A percentile compares a stretch with the other conserved stretches of the same genome.
Evolutionary conservation across 192 early-diverging fungal genomes (phyloP).

Genomic region (Gryganskiella cystojenkinii): DNA sequence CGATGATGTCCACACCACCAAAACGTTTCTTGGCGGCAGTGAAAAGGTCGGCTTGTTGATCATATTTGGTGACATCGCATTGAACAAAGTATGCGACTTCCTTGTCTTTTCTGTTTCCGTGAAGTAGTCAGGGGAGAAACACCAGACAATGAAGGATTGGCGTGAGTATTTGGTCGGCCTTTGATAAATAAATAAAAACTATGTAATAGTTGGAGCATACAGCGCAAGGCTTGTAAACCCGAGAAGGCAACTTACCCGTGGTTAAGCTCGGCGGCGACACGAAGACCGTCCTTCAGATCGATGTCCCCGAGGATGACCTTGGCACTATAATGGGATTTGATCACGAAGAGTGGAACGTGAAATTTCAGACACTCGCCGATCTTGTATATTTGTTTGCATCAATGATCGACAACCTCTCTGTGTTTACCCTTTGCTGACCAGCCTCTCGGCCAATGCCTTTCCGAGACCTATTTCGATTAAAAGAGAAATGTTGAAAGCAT

Average conservation of each 20-base stretch:
- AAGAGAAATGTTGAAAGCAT: not conserved
- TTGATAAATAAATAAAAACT: too few species aligned
- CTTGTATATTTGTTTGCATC: too few species aligned
- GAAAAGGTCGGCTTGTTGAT: slow-evolving; percentile 39
- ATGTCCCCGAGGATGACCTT: slow-evolving; percentile 69
- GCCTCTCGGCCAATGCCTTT: slow-evolving; percentile 59
- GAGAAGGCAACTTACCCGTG: too few species aligned
- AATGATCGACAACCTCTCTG: too few species aligned
- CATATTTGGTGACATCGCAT: slow-evolving; percentile 54
- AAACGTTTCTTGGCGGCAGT: slow-evolving; percentile 52
- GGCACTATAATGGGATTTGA: slow-evolving; percentile 41
- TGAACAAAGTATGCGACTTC: slow-evolving; percentile 46
- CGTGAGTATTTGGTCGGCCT: too few species aligned
- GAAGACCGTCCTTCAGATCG: slow-evolving; percentile 20
- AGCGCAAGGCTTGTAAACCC: too few species aligned
- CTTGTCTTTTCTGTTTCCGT: not conserved
- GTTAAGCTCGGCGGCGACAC: not conserved
- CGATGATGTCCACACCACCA: slow-evolving; percentile 61
- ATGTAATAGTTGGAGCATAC: too few species aligned
- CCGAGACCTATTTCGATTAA: slow-evolving; percentile 57
- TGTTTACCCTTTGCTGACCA: slow-evolving; percentile 55
- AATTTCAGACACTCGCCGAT: too few species aligned
- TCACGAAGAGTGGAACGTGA: not conserved
- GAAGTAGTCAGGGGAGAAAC: too few species aligned
- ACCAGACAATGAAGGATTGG: too few species aligned